A percentile compares a stretch with the other conserved stretches of the same genome.
Conservation (phyloP, 306 rosid genomes). For the Fragaria ananassa region DNA sequence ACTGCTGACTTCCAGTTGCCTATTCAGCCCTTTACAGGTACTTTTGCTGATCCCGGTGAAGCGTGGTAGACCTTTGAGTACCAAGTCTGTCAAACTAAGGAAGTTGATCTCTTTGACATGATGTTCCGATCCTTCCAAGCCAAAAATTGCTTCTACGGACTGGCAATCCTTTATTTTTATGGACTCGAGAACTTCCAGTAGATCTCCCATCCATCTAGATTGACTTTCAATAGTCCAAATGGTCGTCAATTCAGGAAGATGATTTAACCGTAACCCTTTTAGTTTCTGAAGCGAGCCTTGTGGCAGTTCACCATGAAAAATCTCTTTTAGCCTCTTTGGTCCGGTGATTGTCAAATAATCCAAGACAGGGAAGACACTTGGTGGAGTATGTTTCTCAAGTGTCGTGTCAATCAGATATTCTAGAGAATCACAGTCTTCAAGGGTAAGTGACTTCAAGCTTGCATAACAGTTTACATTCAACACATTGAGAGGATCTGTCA, state of each 20-base stretch:
- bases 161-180: neutral
- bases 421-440: neutral
- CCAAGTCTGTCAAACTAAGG: neutral
- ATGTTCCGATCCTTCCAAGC: neutral
- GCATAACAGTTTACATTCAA: no score
- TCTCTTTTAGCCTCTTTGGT: neutral
- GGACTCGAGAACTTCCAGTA: no score
- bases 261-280: no score
- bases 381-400: neutral
- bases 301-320: constrained; percentile 11
- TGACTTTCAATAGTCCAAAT: no score
- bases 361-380: neutral
- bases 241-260: no score
- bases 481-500: no score
- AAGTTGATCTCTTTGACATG: neutral
- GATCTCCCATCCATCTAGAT: no score
- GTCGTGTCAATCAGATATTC: neutral
- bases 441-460: neutral
- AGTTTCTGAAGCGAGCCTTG: neutral
- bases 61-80: neutral
- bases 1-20: neutral
- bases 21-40: neutral
- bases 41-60: neutral
- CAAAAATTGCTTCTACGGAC: neutral
- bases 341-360: rapidly evolving